Conservation (phyloP, 2,329 filamentous ascomycete species). For the Thielaviopsis musarum region DNA sequence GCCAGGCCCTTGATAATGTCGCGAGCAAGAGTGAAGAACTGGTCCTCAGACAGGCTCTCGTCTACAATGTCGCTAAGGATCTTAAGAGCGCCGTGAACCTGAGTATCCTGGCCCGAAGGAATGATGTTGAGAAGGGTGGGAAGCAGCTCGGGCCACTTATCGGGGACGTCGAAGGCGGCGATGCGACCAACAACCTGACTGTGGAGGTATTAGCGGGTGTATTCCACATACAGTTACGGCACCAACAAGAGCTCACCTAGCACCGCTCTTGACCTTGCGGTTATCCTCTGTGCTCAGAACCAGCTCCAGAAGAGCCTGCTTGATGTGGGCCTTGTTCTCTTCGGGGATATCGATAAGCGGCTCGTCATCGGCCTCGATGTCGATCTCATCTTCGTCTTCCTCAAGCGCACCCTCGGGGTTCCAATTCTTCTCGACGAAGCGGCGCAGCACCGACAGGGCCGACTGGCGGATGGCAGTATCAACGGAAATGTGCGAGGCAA, state of each 20-base stretch:
- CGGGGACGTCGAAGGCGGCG: conserved; percentile 80
- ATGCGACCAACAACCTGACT: conserved; percentile 80
- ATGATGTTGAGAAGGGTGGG: conserved; percentile 65
- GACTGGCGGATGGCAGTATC: conserved; percentile 65
- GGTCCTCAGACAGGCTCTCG: conserved; percentile 80
- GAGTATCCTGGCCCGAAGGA: conserved; percentile 54
- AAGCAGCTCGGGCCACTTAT: conserved; percentile 83
- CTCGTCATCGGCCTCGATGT: conserved; percentile 41
- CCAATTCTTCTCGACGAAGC: conserved; percentile 77
- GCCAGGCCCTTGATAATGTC: conserved; percentile 75
- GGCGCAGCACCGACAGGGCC: conserved; percentile 62
- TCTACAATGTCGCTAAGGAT: conserved; percentile 84
- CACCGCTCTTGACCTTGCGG: conserved; percentile 74
- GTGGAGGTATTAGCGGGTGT: background rate
- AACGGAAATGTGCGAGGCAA: conserved; percentile 61
- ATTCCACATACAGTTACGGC: background rate
- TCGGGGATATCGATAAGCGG: conserved; percentile 17
- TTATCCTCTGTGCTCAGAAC: conserved; percentile 58
- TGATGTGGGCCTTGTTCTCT: conserved; percentile 46
- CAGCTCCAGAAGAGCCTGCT: conserved; percentile 58
- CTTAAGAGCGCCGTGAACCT: conserved; percentile 76
- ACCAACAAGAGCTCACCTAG: conserved; percentile 43
- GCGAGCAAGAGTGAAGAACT: conserved; percentile 80
- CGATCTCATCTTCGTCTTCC: conserved; percentile 40
- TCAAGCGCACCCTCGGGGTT: conserved; percentile 57